Percentiles rank a stretch among this genome's conserved stretches.
Conservation (phyloP, 2,329 filamentous ascomycete genomes). For the Pyrenophora tritici-repentis region DNA sequence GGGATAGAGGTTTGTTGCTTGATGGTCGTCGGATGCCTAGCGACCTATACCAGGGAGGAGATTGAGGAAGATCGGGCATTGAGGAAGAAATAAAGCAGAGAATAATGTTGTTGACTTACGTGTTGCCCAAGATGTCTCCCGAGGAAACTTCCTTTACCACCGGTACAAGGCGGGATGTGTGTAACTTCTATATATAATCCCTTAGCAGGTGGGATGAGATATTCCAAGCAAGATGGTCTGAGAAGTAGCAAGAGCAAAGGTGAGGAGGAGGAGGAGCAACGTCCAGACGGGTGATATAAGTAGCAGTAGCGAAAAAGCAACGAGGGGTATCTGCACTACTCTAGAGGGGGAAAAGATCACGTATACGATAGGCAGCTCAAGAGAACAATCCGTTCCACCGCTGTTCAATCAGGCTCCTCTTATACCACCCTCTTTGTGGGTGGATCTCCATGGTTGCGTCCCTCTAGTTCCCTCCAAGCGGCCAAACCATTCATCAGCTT, state of each 20-base stretch:
- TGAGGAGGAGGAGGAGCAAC: background rate
- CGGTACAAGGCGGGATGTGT: too few species aligned
- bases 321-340: slow-evolving; percentile 5
- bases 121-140: background rate
- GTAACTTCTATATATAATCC: too few species aligned
- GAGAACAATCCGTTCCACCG: background rate
- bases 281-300: background rate
- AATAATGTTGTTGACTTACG: background rate
- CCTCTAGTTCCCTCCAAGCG: background rate
- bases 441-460: background rate
- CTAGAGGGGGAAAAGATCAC: background rate
- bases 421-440: background rate
- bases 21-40: background rate
- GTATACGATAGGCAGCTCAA: background rate
- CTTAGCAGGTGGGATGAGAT: too few species aligned
- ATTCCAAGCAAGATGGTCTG: too few species aligned
- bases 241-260: background rate
- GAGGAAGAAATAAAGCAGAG: too few species aligned
- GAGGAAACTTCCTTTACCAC: background rate
- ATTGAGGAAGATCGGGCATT: too few species aligned
- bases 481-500: background rate
- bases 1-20: background rate
- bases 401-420: background rate
- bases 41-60: background rate
- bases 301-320: slow-evolving; percentile 1